Evolutionary conservation across 768 basidiomycete species (phyloP).

Genomic region (Suillus bovinus): DNA sequence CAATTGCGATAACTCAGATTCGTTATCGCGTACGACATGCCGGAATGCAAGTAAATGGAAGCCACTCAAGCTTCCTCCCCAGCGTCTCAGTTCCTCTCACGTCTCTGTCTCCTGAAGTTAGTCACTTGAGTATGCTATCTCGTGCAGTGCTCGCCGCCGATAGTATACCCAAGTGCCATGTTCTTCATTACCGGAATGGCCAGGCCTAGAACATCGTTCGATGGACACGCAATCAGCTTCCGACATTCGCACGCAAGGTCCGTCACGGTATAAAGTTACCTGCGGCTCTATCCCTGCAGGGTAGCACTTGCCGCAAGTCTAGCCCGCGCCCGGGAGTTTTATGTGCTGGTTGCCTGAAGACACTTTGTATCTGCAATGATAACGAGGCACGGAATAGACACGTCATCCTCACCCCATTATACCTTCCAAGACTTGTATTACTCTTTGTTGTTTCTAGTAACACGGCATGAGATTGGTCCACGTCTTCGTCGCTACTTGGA

Average conservation of each 20-base stretch:
- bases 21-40: conserved; percentile 2
- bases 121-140: background rate
- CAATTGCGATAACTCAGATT: background rate
- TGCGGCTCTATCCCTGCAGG: background rate
- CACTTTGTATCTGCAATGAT: background rate
- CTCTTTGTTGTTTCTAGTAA: conserved; percentile 62
- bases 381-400: background rate
- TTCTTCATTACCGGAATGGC: background rate
- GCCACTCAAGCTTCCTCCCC: background rate
- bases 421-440: conserved; percentile 70
- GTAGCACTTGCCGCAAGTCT: background rate
- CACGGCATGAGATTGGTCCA: conserved; percentile 7
- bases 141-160: background rate
- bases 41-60: background rate
- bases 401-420: conserved; percentile 31
- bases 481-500: background rate
- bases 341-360: background rate
- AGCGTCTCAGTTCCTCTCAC: conserved; percentile 2
- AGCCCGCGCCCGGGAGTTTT: background rate
- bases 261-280: background rate
- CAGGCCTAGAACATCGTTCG: background rate
- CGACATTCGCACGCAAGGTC: background rate
- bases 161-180: background rate
- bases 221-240: background rate
- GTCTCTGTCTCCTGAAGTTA: background rate